Evolutionary conservation across 129 eudicot genomes (phyloP).

Genomic region (Scalesia atractyloides): DNA sequence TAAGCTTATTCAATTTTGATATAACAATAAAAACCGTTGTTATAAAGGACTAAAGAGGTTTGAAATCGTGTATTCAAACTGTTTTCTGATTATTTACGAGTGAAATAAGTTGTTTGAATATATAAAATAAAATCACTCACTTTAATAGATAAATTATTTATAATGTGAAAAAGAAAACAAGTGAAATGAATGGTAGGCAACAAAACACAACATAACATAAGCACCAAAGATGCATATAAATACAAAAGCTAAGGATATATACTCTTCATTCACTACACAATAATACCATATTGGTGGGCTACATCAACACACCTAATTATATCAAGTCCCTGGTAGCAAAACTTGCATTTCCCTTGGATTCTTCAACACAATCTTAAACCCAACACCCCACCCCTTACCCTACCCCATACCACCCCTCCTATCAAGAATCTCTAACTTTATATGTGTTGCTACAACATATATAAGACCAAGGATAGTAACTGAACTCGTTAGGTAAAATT

Average conservation of each 20-base stretch:
- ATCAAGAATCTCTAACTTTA: slow-evolving; percentile 36
- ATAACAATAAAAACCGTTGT: too few relatives aligned
- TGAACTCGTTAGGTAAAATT: too few relatives aligned
- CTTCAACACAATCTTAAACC: neutral
- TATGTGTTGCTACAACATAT: too few relatives aligned
- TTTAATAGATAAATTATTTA: neutral
- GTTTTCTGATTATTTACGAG: neutral
- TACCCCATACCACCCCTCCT: slow-evolving; percentile 11
- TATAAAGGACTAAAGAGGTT: neutral
- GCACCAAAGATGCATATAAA: slow-evolving; percentile 20
- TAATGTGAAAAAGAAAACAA: slow-evolving; percentile 4
- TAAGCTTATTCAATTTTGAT: too few relatives aligned
- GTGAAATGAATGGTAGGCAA: slow-evolving; percentile 14
- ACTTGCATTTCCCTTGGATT: slow-evolving; percentile 27
- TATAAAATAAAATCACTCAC: too few relatives aligned
- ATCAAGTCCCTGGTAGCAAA: slow-evolving; percentile 28
- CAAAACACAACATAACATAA: slow-evolving; percentile 13
- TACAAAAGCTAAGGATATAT: slow-evolving; percentile 41
- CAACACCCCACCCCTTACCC: slow-evolving; percentile 12
- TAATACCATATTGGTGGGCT: slow-evolving; percentile 32
- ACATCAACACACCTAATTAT: slow-evolving; percentile 21
- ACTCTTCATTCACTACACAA: slow-evolving; percentile 22
- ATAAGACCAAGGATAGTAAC: too few relatives aligned
- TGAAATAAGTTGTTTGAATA: too few relatives aligned
- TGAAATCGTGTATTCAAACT: neutral